These are phyloP conservation scores for Oenanthe javanica DNA, from an alignment of 140 eudicot species.

Conservation along the genomic window DNA sequence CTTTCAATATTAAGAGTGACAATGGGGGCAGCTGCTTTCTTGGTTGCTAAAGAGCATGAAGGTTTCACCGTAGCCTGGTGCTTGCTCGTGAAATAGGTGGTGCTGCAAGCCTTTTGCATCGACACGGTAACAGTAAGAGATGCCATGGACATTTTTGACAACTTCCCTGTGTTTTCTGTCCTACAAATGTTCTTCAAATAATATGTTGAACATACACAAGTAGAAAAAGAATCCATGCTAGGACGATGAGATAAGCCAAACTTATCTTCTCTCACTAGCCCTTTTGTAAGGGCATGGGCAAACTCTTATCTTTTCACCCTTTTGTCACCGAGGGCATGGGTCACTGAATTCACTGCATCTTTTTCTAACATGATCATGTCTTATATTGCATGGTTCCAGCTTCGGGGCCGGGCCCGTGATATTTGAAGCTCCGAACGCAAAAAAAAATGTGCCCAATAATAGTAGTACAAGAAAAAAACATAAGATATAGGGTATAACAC, in stretches of 20 bases:
- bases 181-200: slow-evolving; percentile 1
- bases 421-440: too few species aligned
- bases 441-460: too few species aligned
- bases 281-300: slow-evolving; percentile 15
- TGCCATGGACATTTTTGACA: slow-evolving; percentile 34
- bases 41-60: slow-evolving; percentile 30
- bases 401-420: too few species aligned
- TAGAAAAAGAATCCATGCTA: slow-evolving; percentile 34
- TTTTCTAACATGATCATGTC: background rate
- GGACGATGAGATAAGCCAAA: slow-evolving; percentile 14
- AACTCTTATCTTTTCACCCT: background rate
- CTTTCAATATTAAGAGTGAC: slow-evolving; percentile 33
- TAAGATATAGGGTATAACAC: too few species aligned
- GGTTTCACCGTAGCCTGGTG: slow-evolving; percentile 22
- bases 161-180: slow-evolving; percentile 2
- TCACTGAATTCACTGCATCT: background rate
- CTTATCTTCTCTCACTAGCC: slow-evolving; percentile 14
- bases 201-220: slow-evolving; percentile 12
- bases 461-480: too few species aligned
- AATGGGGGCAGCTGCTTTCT: slow-evolving; percentile 23
- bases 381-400: background rate
- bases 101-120: slow-evolving; percentile 52
- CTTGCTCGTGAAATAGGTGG: slow-evolving; percentile 39
- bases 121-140: slow-evolving; percentile 51
- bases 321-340: background rate